A percentile compares a stretch with the other conserved stretches of the same genome.
Conservation (phyloP, 208 protist genomes). For the Leptomonas pyrrhocoris region DNA sequence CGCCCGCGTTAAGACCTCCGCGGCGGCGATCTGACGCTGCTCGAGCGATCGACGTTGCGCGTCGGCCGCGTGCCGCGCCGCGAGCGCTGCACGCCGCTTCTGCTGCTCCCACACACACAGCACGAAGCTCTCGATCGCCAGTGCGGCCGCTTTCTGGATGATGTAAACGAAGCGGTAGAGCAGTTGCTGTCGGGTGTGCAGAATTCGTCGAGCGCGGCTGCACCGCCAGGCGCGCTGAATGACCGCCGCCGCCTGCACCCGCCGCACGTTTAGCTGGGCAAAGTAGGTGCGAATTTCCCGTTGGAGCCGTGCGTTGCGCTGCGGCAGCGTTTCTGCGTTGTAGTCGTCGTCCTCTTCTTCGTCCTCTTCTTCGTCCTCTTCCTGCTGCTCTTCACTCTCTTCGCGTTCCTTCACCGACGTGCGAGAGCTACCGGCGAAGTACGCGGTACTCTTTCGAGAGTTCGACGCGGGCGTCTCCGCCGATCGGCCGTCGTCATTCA, state of each 20-base stretch:
- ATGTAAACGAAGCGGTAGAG: constrained; percentile 66
- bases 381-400: not conserved
- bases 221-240: constrained; percentile 77
- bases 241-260: constrained; percentile 40
- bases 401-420: no score
- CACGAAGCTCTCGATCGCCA: constrained; percentile 60
- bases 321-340: constrained; percentile 60
- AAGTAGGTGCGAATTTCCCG: constrained; percentile 62
- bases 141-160: constrained; percentile 64
- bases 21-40: constrained; percentile 23
- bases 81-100: constrained; percentile 19
- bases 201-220: constrained; percentile 43
- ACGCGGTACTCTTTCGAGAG: no score
- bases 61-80: not conserved
- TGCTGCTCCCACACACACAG: constrained; percentile 34
- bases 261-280: constrained; percentile 36
- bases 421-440: no score
- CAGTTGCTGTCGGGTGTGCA: constrained; percentile 60
- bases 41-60: constrained; percentile 34
- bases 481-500: not conserved
- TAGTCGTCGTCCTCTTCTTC: constrained; percentile 46
- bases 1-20: constrained; percentile 36
- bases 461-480: no score
- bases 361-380: not conserved
- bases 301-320: constrained; percentile 63